phyloP scores from a whole-genome alignment of 176 grass and related monocot genomes.

The Chrysopogon serrulatus region DNA sequence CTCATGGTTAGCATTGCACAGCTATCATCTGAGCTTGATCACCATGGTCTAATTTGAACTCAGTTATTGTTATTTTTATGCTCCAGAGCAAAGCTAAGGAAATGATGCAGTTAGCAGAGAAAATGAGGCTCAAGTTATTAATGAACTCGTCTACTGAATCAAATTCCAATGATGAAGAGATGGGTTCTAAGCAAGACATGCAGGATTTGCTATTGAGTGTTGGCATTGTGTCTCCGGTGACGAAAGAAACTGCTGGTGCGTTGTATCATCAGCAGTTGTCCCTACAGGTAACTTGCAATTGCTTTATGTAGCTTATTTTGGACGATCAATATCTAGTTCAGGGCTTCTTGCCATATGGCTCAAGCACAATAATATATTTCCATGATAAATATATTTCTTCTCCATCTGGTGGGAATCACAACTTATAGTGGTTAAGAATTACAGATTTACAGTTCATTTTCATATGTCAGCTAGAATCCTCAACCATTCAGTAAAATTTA shows the following conservation, averaged over 20 bases:
- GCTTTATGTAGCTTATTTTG: neutral
- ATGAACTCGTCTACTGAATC: slow-evolving; percentile 47
- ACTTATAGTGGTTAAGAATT: neutral
- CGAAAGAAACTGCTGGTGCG: slow-evolving; percentile 97
- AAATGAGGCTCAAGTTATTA: slow-evolving; percentile 89
- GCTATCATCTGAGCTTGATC: neutral
- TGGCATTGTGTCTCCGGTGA: slow-evolving; percentile 86
- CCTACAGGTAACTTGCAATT: slow-evolving; percentile 53
- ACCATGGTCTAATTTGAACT: neutral
- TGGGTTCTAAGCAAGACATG: slow-evolving; percentile 98
- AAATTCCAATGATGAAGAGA: slow-evolving; percentile 84
- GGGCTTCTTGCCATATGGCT: neutral
- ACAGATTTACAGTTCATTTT: neutral
- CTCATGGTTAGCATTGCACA: slow-evolving; percentile 62
- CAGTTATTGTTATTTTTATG: neutral
- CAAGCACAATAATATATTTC: neutral
- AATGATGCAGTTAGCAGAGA: slow-evolving; percentile 96
- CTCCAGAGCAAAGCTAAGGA: slow-evolving; percentile 97
- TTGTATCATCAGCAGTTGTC: slow-evolving; percentile 95
- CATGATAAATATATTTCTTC: neutral
- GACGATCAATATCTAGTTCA: neutral
- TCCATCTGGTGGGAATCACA: neutral
- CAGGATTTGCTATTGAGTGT: slow-evolving; percentile 97
- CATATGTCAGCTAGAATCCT: neutral
- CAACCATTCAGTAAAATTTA: neutral